phyloP scores from a whole-genome alignment of 2,329 filamentous ascomycete genomes.

The Ascochyta rabiei region DNA sequence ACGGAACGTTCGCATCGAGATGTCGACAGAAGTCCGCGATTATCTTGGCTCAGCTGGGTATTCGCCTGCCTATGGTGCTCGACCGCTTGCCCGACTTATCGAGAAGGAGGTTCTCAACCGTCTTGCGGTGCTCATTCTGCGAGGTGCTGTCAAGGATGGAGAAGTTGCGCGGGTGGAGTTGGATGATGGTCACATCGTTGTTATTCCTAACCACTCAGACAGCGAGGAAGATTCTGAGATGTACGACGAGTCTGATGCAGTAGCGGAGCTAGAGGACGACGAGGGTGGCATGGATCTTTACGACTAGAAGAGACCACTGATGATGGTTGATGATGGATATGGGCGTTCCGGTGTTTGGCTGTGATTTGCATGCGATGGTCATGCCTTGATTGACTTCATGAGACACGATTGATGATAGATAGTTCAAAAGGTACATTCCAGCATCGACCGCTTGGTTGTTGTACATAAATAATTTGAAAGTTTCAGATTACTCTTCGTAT shows the following conservation, averaged over 20 bases:
- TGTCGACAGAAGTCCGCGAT: constrained; percentile 85
- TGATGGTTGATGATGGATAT: constrained; percentile 11
- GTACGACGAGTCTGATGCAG: constrained; percentile 75
- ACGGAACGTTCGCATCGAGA: constrained; percentile 83
- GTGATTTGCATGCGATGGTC: background rate
- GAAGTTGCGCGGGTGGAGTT: constrained; percentile 82
- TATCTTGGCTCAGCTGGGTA: constrained; percentile 92
- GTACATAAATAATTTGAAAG: constrained; percentile 1
- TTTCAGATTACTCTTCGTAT: background rate
- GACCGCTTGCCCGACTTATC: constrained; percentile 86
- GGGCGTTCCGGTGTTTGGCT: constrained; percentile 16
- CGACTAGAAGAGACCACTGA: constrained; percentile 56
- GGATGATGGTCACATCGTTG: constrained; percentile 77
- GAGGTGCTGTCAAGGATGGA: constrained; percentile 83
- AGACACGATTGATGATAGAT: constrained; percentile 7
- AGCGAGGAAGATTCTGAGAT: constrained; percentile 74
- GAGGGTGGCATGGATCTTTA: constrained; percentile 68
- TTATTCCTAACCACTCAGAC: constrained; percentile 81
- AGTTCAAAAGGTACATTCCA: background rate
- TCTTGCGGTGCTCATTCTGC: constrained; percentile 87
- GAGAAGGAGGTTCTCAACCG: constrained; percentile 97
- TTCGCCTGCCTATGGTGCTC: constrained; percentile 91
- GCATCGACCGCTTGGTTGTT: background rate
- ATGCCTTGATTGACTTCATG: background rate
- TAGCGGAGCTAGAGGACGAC: constrained; percentile 67